Evolutionary conservation across 768 basidiomycete species (phyloP), one percentile per base, ranked within the genome.

Genomic region (Porpolomopsis calyptriformis): DNA sequence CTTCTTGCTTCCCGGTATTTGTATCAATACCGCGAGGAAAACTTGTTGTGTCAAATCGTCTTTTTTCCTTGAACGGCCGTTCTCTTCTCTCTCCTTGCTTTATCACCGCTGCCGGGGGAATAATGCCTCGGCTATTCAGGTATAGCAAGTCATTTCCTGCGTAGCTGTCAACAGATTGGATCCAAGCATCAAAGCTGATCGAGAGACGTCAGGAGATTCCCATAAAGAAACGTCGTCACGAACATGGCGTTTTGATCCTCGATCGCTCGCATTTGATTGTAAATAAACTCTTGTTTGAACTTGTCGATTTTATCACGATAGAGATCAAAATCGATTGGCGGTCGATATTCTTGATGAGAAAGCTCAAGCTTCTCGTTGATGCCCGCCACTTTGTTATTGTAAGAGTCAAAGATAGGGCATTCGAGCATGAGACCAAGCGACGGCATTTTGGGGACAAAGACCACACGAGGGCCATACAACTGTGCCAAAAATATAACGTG

Each of bases 381-480:
- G 16, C 52, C 57, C 3, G 53, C 61, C 52, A 85, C 70, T 47
- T 72, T 73, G 40, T 65, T 64, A 60, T 87, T 88, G 64, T 90
- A 93, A 4, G 76, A 77, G 40, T 81, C 76, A 53, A 87, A 90
- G 45, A 89, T 73, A 2, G 87, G 87, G 53, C 86, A 73, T 64
- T 98, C 91, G 20, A 99, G 77, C 19, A 99, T 69, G 4, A 99
- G 74, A 10, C 96, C 96, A 14, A 99, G 73, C 2, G 92, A 84
- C 10, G 96, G 96, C 69, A 97, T 94, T 66, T 94, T 97, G 14
- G 96, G 96, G 18, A 97, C 75, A 57, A 87, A 78, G 27, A 93
- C 85, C 33, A 68, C 67, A 12, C 77, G 74, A 3, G 84, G 80
- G 1, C 82, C 83, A 55, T 86, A 98, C 12, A 90, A 71, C 88